Conservation (phyloP, 352 stramenopile species). For the Globisporangium emineosum region DNA sequence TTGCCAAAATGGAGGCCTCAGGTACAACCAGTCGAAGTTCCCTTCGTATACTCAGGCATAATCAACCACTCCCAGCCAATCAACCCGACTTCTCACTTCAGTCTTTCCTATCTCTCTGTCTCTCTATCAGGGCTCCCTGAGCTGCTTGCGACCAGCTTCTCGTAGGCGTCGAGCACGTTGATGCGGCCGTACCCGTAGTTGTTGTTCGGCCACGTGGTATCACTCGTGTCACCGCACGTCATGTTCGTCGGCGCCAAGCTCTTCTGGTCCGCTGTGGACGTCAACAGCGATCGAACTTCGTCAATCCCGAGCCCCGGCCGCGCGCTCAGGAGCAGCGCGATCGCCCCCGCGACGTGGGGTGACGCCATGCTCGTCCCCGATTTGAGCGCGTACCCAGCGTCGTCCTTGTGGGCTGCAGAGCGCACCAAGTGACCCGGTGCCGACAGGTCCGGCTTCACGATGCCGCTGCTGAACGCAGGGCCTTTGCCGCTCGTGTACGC, state of each 20-base stretch:
- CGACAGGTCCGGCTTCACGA: constrained; percentile 44
- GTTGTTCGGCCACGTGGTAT: too few relatives aligned
- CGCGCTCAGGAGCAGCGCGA: background rate
- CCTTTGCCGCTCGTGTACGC: constrained; percentile 41
- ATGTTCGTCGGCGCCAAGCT: too few relatives aligned
- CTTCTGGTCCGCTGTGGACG: background rate
- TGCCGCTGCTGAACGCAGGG: constrained; percentile 24
- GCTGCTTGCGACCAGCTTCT: background rate
- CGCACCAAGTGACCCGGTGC: constrained; percentile 33
- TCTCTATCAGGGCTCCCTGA: background rate
- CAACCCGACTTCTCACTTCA: background rate
- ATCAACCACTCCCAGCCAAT: too few relatives aligned
- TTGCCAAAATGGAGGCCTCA: too few relatives aligned
- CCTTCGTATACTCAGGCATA: too few relatives aligned
- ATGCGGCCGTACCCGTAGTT: too few relatives aligned
- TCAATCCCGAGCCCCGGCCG: too few relatives aligned
- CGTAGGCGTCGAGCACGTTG: background rate
- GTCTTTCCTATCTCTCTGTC: background rate
- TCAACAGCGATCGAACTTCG: background rate
- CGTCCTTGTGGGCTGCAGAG: constrained; percentile 32
- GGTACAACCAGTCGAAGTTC: too few relatives aligned
- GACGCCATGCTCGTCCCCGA: background rate
- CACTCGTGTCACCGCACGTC: too few relatives aligned
- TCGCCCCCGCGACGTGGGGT: background rate
- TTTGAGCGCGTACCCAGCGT: background rate